Conservation (phyloP, 805 yeast species). For the Sugiyamaella qingdaonensis region DNA sequence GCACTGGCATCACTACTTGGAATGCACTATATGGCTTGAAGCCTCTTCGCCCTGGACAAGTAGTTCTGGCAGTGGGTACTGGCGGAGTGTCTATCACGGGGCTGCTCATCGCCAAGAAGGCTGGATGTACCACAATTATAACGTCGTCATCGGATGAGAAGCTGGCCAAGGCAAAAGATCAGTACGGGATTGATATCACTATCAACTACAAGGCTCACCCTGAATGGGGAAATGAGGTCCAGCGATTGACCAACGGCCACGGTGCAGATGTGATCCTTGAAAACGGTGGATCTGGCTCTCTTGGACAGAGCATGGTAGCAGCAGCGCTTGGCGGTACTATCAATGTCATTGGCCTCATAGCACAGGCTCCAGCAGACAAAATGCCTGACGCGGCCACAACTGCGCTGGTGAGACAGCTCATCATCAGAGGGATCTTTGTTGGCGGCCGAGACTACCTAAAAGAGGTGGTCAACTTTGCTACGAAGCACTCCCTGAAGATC, state of each 20-base stretch:
- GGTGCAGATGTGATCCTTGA: constrained; percentile 16
- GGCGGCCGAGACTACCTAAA: constrained; percentile 1
- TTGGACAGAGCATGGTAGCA: constrained; percentile 6
- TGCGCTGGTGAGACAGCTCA: neutral
- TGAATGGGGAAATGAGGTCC: constrained; percentile 10
- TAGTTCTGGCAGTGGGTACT: constrained; percentile 13
- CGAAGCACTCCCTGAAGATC: constrained; percentile 1
- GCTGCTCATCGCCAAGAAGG: constrained; percentile 12
- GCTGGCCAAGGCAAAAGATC: constrained; percentile 5
- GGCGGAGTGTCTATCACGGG: constrained; percentile 14
- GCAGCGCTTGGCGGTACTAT: constrained; percentile 7
- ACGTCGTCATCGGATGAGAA: constrained; percentile 15
- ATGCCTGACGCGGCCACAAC: constrained; percentile 6
- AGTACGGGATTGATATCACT: constrained; percentile 7
- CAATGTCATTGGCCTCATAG: constrained; percentile 9
- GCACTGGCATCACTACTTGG: constrained; percentile 16
- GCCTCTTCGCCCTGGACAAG: constrained; percentile 9
- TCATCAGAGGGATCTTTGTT: constrained; percentile 11
- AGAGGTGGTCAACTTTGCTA: constrained; percentile 9
- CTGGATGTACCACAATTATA: constrained; percentile 13
- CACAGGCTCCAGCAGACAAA: constrained; percentile 4
- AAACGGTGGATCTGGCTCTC: constrained; percentile 14
- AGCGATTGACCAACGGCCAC: constrained; percentile 6
- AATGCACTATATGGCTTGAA: constrained; percentile 11
- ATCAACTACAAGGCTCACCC: constrained; percentile 12